A percentile compares a stretch with the other conserved stretches of the same genome.
phyloP scores from a whole-genome alignment of 176 grass and related monocot genomes.

The Musa itinerans region DNA sequence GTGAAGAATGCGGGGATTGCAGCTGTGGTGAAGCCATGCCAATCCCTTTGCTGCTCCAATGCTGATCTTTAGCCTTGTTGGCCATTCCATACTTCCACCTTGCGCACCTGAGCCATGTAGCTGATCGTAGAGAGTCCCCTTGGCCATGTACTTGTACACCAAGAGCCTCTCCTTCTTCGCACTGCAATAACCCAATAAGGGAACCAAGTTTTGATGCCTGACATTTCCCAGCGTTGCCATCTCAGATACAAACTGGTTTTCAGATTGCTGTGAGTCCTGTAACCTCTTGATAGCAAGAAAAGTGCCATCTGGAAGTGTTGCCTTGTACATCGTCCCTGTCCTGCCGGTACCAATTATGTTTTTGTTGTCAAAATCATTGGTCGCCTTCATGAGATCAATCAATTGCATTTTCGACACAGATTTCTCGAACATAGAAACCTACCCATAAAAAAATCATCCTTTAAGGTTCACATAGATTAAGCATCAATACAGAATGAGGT shows the following conservation, averaged over 20 bases:
- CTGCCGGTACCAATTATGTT: constrained; percentile 68
- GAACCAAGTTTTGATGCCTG: constrained; percentile 72
- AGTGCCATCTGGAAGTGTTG: constrained; percentile 62
- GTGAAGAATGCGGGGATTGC: constrained; percentile 80
- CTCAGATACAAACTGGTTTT: constrained; percentile 72
- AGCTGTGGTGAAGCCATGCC: constrained; percentile 86
- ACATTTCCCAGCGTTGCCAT: constrained; percentile 82
- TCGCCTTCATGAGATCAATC: constrained; percentile 88
- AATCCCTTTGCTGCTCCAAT: constrained; percentile 72
- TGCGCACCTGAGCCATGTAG: constrained; percentile 31
- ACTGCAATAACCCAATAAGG: constrained; percentile 65
- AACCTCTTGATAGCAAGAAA: constrained; percentile 75
- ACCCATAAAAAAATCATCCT: constrained; percentile 10
- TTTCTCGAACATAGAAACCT: constrained; percentile 93
- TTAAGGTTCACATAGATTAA: neutral
- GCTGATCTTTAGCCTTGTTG: constrained; percentile 56
- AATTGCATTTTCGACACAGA: constrained; percentile 88
- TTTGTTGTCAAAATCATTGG: constrained; percentile 59
- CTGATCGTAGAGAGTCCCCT: constrained; percentile 66
- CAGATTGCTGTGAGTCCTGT: constrained; percentile 78
- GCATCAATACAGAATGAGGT: no score
- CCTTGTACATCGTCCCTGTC: constrained; percentile 78
- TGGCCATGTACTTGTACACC: constrained; percentile 78
- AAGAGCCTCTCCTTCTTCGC: constrained; percentile 74
- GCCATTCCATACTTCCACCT: constrained; percentile 45